These are phyloP conservation scores for Exutisphaerella laricina DNA, from an alignment of 2,329 filamentous ascomycete genomes.

Conservation along the genomic window DNA sequence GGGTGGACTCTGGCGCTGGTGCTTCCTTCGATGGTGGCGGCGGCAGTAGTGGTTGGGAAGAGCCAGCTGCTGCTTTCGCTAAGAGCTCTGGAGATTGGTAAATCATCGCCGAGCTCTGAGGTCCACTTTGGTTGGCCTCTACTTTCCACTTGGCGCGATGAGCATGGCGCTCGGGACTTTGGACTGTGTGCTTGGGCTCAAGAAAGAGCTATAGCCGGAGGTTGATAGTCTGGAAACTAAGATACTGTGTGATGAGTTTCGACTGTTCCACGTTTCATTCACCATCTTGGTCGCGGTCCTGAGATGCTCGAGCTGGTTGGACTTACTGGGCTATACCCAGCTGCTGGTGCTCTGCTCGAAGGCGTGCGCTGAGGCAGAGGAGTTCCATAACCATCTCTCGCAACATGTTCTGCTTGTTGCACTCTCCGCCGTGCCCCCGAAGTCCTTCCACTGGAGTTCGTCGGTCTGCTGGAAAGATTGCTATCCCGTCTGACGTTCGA, in stretches of 20 bases:
- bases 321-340: not conserved
- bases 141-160: not conserved
- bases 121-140: not conserved
- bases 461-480: not conserved
- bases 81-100: conserved; percentile 10
- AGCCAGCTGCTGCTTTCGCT: conserved; percentile 7
- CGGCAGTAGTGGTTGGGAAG: conserved; percentile 13
- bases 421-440: not conserved
- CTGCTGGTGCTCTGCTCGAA: not conserved
- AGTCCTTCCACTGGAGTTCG: not conserved
- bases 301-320: not conserved
- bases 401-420: not conserved
- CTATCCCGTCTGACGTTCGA: conserved; percentile 2
- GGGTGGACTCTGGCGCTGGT: conserved; percentile 7
- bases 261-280: not conserved
- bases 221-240: conserved; percentile 1
- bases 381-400: not conserved
- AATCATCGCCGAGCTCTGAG: not conserved
- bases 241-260: not conserved
- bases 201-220: not conserved
- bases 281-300: not conserved
- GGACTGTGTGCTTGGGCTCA: not conserved
- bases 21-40: conserved; percentile 7
- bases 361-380: not conserved
- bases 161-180: conserved; percentile 1